phyloP scores from a whole-genome alignment of 257 asterid species.

The Nicotiana sylvestris region DNA sequence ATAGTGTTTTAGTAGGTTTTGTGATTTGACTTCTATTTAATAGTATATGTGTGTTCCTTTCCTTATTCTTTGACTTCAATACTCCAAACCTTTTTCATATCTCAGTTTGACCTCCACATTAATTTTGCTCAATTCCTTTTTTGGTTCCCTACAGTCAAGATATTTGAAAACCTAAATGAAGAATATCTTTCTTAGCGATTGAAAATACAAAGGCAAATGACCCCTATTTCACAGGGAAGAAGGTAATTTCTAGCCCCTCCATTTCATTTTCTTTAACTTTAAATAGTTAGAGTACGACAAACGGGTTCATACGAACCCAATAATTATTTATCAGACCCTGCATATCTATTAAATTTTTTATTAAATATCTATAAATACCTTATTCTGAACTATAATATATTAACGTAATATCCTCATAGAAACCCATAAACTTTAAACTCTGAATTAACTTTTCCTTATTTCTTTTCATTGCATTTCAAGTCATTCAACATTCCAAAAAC shows the following conservation, averaged over 20 bases:
- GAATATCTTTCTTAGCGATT: not conserved
- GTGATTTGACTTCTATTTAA: not conserved
- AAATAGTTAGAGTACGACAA: too few species aligned
- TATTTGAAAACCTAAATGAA: not conserved
- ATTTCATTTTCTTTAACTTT: too few species aligned
- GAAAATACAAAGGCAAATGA: not conserved
- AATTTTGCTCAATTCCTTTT: not conserved
- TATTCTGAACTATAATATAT: too few species aligned
- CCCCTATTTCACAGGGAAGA: not conserved
- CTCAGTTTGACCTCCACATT: not conserved
- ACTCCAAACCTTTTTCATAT: not conserved
- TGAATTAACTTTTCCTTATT: too few species aligned
- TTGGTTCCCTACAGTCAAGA: not conserved
- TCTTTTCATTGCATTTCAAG: not conserved
- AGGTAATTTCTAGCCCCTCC: not conserved
- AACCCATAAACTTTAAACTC: not conserved
- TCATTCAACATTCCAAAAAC: not conserved
- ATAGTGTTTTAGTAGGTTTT: not conserved
- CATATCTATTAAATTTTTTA: too few species aligned
- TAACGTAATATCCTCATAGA: too few species aligned
- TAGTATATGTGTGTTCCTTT: not conserved
- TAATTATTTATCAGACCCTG: too few species aligned
- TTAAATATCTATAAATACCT: too few species aligned
- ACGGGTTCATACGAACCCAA: too few species aligned
- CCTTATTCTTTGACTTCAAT: not conserved